Base-by-base conservation (phyloP, 2,329 filamentous ascomycete species). In the Clonostachys chloroleuca region DNA sequence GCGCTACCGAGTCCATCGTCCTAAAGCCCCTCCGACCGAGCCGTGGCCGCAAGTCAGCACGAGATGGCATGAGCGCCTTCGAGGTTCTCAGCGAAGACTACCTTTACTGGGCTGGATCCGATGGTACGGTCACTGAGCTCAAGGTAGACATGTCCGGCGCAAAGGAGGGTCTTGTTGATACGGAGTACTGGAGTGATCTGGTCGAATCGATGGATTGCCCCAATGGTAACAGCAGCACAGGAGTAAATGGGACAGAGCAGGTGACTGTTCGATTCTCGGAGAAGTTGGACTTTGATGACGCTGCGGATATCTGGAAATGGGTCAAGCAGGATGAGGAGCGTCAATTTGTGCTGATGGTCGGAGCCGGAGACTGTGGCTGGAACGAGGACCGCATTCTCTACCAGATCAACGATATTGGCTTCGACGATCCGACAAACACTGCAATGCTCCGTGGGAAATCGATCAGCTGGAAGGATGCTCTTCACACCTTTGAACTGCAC, bases 351-450 rank as follows among this genome's bases (percentile, higher is more conserved):
- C 35, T 45, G 34, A 45, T 45, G 44, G 44, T 33, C 16, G 44
- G 44, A 17, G 34, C 34, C 10, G 44, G 44, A 20, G 44, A 45
- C 44, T 45, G 44, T 24, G 17, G 17, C 3, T 39, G 36, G 34
- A 45, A 45, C 44, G 34, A 37, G 34, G 44, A 45, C 34, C 44
- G 44, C 36, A 14, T 45, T 13, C 16, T 45, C 4, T 45, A 39
- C 44, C n/a, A 33, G 12, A 36, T 45, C 14, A 40, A 40, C 6
- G 18, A 30, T 16, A 39, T 45, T 14, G 35, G n/a, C 16, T 39
- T 30, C 36, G 20, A 20, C 34, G 16, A 20, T 16, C 16, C 39
- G 17, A 17, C 14, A 9, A 37, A 45, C 8, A 45, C n/a, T 18
- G 44, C 44, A 14, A 33, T 24, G 17, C 44, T 45, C 34, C 13